These are phyloP conservation scores for Aspergillus sp. DNA, from an alignment of 2,329 filamentous ascomycete species.

Conservation along the genomic window DNA sequence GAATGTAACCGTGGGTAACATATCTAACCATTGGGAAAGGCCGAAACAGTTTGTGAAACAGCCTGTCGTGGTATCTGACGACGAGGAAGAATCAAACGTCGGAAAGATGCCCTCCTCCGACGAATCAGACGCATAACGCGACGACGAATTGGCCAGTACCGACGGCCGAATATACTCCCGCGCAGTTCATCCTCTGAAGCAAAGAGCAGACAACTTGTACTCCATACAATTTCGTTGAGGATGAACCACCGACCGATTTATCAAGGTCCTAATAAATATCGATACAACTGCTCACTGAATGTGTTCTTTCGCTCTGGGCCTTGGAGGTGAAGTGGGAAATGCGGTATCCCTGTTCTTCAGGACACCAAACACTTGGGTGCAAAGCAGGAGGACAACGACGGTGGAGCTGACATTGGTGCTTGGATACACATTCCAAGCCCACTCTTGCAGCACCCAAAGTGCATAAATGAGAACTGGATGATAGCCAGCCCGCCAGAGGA, in stretches of 20 bases:
- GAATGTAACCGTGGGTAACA: not conserved
- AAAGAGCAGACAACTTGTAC: not conserved
- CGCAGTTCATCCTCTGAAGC: not conserved
- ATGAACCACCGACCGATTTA: not conserved
- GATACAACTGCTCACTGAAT: slow-evolving; percentile 18
- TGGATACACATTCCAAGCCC: slow-evolving; percentile 94
- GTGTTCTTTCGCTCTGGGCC: slow-evolving; percentile 23
- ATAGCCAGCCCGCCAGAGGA: slow-evolving; percentile 76
- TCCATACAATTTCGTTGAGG: not conserved
- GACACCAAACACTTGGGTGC: slow-evolving; percentile 62
- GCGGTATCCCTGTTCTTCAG: slow-evolving; percentile 49
- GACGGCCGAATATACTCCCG: not conserved
- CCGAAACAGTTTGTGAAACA: slow-evolving; percentile 74
- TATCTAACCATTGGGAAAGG: slow-evolving; percentile 50
- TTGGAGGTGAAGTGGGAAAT: slow-evolving; percentile 18
- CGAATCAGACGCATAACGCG: slow-evolving; percentile 67
- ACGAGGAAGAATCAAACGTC: slow-evolving; percentile 75
- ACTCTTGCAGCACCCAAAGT: slow-evolving; percentile 79
- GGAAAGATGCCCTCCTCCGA: slow-evolving; percentile 84
- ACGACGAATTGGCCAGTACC: not conserved
- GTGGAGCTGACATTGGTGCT: slow-evolving; percentile 67
- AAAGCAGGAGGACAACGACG: slow-evolving; percentile 70
- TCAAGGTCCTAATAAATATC: too few relatives aligned
- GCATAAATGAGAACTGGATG: slow-evolving; percentile 66
- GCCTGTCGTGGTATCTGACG: slow-evolving; percentile 63